Conservation (phyloP, 352 stramenopile species). For the Globisporangium camurandrum region DNA sequence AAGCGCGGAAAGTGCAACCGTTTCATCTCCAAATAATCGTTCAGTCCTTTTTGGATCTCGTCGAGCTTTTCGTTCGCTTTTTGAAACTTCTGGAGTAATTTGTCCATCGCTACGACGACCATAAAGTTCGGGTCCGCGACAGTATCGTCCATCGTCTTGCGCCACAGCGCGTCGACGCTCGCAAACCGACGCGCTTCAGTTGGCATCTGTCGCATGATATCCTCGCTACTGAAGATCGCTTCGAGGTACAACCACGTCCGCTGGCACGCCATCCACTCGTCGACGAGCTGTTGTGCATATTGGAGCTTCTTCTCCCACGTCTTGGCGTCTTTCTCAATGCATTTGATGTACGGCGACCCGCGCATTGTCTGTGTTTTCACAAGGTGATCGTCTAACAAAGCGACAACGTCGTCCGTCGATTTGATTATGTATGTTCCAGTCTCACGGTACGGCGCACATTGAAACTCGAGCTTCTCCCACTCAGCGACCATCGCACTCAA, state of each 20-base stretch:
- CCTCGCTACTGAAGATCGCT: conserved; percentile 92
- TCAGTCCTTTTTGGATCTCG: conserved; percentile 91
- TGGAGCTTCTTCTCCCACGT: conserved; percentile 88
- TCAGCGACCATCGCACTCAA: conserved; percentile 92
- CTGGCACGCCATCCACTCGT: conserved; percentile 93
- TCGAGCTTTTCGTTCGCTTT: conserved; percentile 92
- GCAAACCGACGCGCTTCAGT: conserved; percentile 87
- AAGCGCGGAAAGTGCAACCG: conserved; percentile 90
- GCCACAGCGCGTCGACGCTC: conserved; percentile 84
- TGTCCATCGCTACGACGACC: conserved; percentile 83
- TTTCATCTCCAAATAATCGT: conserved; percentile 93
- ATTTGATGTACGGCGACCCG: conserved; percentile 91
- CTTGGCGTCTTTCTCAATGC: conserved; percentile 89
- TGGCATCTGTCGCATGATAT: conserved; percentile 95
- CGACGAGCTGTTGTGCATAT: conserved; percentile 87
- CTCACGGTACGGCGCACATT: conserved; percentile 89
- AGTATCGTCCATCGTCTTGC: conserved; percentile 91
- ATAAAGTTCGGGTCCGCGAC: conserved; percentile 87
- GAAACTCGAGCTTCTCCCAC: conserved; percentile 92
- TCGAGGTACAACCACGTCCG: conserved; percentile 94
- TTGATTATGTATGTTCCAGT: conserved; percentile 88
- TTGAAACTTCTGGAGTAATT: conserved; percentile 89
- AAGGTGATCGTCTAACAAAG: conserved; percentile 90
- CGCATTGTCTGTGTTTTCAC: conserved; percentile 95
- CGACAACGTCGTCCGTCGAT: conserved; percentile 87